Evolutionary conservation across 805 yeast genomes (phyloP).

Genomic region (Saccharomycopsis fodiens): DNA sequence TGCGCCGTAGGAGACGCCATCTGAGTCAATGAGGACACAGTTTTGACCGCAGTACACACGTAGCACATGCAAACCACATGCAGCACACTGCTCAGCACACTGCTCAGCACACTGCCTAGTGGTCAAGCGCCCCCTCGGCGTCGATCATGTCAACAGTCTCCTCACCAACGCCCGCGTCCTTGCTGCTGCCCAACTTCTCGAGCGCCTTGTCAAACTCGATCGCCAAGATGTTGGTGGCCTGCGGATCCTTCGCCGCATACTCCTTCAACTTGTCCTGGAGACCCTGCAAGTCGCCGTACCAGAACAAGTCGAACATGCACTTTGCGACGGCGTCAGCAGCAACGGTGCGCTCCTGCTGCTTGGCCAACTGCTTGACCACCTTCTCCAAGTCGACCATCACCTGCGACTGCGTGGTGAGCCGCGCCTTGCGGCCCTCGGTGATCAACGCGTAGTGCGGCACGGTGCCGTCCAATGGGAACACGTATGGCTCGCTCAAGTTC

Average conservation of each 20-base stretch:
- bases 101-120: too few relatives aligned
- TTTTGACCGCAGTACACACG: too few relatives aligned
- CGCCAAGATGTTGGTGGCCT: background rate
- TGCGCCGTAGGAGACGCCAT: too few relatives aligned
- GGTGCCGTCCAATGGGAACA: too few relatives aligned
- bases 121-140: too few relatives aligned
- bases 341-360: background rate
- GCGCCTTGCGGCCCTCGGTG: too few relatives aligned
- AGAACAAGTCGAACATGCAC: background rate
- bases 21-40: too few relatives aligned
- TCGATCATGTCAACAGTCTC: slow-evolving; percentile 3
- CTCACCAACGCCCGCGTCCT: background rate
- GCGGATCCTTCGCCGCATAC: background rate
- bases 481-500: too few relatives aligned
- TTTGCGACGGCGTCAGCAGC: background rate
- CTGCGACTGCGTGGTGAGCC: too few relatives aligned
- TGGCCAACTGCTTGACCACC: background rate
- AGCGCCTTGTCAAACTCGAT: background rate
- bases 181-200: background rate
- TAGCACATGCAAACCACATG: too few relatives aligned
- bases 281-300: background rate
- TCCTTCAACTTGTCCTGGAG: background rate
- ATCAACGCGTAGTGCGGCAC: too few relatives aligned
- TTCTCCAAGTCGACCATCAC: background rate
- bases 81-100: too few relatives aligned